Evolutionary conservation across 2,329 filamentous ascomycete genomes (phyloP).

Genomic region (Aspergillus caelatus): DNA sequence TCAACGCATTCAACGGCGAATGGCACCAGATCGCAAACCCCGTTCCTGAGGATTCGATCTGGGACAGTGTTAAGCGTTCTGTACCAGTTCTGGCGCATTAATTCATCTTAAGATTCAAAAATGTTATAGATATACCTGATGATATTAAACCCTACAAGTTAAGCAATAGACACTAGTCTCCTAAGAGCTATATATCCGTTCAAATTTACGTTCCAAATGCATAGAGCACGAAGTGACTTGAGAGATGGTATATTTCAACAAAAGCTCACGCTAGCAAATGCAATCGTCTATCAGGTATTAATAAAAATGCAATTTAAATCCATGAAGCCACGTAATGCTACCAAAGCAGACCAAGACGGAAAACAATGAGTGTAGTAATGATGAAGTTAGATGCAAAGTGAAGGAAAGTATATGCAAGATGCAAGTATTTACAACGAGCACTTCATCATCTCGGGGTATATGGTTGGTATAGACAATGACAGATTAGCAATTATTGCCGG

Average conservation of each 20-base stretch:
- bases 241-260: neutral
- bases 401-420: constrained; percentile 1
- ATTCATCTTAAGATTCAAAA: neutral
- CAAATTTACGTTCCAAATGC: neutral
- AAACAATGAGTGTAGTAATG: neutral
- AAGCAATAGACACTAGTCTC: neutral
- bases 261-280: neutral
- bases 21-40: constrained; percentile 69
- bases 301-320: neutral
- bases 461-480: constrained; percentile 2
- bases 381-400: neutral
- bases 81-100: constrained; percentile 14
- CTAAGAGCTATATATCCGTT: neutral
- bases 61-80: constrained; percentile 27
- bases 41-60: constrained; percentile 44
- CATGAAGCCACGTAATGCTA: neutral
- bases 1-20: constrained; percentile 97
- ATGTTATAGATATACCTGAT: neutral
- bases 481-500: neutral
- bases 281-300: neutral
- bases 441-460: constrained; percentile 2
- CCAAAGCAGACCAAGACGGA: neutral
- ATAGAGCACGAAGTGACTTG: neutral
- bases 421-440: constrained; percentile 4
- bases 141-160: neutral